Conservation (phyloP, 345 rosid species). For the Ceriops zippeliana region DNA sequence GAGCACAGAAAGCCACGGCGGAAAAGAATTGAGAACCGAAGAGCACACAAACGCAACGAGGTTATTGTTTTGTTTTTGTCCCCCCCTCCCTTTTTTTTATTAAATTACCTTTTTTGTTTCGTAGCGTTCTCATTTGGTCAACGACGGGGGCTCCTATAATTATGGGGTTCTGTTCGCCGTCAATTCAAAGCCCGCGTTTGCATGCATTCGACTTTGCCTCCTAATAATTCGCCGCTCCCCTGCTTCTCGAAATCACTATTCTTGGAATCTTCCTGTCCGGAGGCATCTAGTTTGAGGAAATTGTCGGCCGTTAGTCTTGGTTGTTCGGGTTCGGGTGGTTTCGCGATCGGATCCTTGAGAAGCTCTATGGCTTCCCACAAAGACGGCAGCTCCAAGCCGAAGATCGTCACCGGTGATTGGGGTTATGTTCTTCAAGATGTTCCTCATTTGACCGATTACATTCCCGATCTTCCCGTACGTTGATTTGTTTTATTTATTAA, state of each 20-base stretch:
- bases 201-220: slow-evolving; percentile 30
- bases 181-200: slow-evolving; percentile 9
- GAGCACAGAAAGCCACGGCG: too few species aligned
- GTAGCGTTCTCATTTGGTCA: slow-evolving; percentile 19
- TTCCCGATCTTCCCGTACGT: slow-evolving; percentile 69
- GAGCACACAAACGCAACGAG: not conserved
- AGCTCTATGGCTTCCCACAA: slow-evolving; percentile 20
- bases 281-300: not conserved
- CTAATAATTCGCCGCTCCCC: slow-evolving; percentile 19
- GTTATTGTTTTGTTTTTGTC: too few species aligned
- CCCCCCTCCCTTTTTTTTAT: not conserved
- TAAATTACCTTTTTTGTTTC: not conserved
- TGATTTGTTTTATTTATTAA: not conserved
- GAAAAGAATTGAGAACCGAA: not conserved
- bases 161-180: slow-evolving; percentile 24
- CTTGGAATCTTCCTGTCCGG: not conserved
- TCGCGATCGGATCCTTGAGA: not conserved
- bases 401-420: slow-evolving; percentile 54
- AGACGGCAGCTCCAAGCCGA: slow-evolving; percentile 24
- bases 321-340: not conserved
- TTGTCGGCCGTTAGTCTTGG: not conserved
- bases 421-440: slow-evolving; percentile 91
- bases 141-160: slow-evolving; percentile 35
- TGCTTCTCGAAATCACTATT: slow-evolving; percentile 22
- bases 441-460: slow-evolving; percentile 81